These are phyloP conservation scores for Pseudozyma hubeiensis DNA, from an alignment of 1,284 basidiomycete species.

Conservation along the genomic window DNA sequence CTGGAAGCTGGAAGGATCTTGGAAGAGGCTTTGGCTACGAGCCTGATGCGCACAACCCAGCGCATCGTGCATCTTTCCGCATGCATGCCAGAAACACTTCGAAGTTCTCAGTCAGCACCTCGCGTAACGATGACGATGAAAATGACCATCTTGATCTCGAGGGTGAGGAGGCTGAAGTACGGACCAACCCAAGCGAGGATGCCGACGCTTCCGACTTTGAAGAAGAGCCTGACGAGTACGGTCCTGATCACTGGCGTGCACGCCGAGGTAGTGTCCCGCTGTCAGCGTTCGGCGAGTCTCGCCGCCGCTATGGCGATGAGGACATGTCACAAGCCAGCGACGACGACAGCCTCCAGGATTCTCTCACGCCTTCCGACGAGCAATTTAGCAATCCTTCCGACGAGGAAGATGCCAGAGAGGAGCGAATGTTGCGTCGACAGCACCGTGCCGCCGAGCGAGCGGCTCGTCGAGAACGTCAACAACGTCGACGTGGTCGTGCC, in stretches of 20 bases:
- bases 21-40: slow-evolving; percentile 60
- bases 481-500: slow-evolving; percentile 33
- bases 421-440: slow-evolving; percentile 41
- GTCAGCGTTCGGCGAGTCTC: slow-evolving; percentile 23
- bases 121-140: slow-evolving; percentile 29
- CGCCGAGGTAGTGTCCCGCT: slow-evolving; percentile 26
- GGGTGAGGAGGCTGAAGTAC: slow-evolving; percentile 44
- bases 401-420: slow-evolving; percentile 55
- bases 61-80: neutral
- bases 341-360: slow-evolving; percentile 37
- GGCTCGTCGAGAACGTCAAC: slow-evolving; percentile 21
- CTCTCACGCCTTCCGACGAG: slow-evolving; percentile 44
- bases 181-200: slow-evolving; percentile 62
- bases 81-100: slow-evolving; percentile 37
- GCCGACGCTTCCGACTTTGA: slow-evolving; percentile 58
- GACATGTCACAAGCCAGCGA: slow-evolving; percentile 16
- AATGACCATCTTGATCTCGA: slow-evolving; percentile 15
- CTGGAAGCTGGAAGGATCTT: slow-evolving; percentile 53
- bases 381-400: slow-evolving; percentile 63
- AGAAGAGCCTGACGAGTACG: slow-evolving; percentile 37
- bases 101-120: slow-evolving; percentile 41
- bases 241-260: slow-evolving; percentile 29
- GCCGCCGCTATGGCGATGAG: slow-evolving; percentile 10
- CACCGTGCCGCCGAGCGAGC: slow-evolving; percentile 36
- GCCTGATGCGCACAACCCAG: slow-evolving; percentile 12